Percentiles rank a stretch among this genome's conserved stretches.
Conservation (phyloP, 2,329 filamentous ascomycete species). For the Cladophialophora bantiana region DNA sequence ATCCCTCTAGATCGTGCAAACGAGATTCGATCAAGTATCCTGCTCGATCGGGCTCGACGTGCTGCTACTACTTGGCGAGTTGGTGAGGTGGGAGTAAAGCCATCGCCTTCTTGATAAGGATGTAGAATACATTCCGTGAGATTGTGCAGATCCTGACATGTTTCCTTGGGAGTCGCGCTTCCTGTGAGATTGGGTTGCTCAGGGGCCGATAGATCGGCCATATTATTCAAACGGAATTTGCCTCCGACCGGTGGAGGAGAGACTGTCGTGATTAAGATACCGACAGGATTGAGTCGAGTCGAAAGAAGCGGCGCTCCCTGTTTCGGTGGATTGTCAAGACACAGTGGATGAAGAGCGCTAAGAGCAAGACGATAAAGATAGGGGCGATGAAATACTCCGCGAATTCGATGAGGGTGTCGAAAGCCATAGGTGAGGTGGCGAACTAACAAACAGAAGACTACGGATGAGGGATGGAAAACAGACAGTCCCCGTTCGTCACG, state of each 20-base stretch:
- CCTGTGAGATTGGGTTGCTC: background rate
- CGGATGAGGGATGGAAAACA: background rate
- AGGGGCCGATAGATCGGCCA: slow-evolving; percentile 10
- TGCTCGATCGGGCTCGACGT: background rate
- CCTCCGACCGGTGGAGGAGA: background rate
- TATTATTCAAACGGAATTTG: slow-evolving; percentile 16
- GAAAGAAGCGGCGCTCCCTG: slow-evolving; percentile 24
- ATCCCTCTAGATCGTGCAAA: slow-evolving; percentile 9
- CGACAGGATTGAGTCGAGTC: slow-evolving; percentile 23
- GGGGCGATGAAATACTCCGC: slow-evolving; percentile 29
- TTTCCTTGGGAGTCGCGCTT: background rate
- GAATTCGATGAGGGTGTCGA: slow-evolving; percentile 25
- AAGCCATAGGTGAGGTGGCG: slow-evolving; percentile 20
- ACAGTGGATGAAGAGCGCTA: slow-evolving; percentile 36
- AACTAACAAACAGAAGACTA: slow-evolving; percentile 13
- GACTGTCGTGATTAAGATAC: slow-evolving; percentile 15
- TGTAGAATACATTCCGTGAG: background rate
- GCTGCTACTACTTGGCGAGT: background rate
- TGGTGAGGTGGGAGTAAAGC: background rate
- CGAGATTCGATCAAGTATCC: slow-evolving; percentile 1
- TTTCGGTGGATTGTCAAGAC: slow-evolving; percentile 28
- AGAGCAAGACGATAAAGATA: slow-evolving; percentile 33
- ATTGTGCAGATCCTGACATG: background rate
- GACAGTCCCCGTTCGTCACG: background rate
- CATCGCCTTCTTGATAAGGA: background rate